phyloP scores from a whole-genome alignment of 306 rosid genomes.

The Glycyrrhiza uralensis region DNA sequence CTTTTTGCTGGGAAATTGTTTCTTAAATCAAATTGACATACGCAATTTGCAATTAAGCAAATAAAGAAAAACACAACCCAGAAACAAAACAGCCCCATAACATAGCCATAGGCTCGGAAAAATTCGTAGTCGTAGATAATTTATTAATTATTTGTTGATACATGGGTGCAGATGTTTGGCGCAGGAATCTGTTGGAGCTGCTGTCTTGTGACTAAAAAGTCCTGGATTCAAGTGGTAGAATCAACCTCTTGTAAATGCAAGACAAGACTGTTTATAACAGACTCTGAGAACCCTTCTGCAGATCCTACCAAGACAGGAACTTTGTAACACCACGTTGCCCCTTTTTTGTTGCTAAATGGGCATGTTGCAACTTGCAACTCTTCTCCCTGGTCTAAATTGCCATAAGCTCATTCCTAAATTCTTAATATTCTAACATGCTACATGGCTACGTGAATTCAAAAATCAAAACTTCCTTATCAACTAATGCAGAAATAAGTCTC shows the following conservation, averaged over 20 bases:
- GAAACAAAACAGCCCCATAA: background rate
- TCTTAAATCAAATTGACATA: background rate
- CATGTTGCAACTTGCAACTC: background rate
- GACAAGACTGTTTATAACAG: background rate
- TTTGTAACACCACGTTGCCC: background rate
- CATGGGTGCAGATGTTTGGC: background rate
- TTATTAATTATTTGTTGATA: background rate
- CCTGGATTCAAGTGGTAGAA: background rate
- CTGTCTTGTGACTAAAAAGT: background rate
- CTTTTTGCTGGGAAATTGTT: background rate
- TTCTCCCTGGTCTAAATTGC: background rate
- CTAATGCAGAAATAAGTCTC: slow-evolving; percentile 3
- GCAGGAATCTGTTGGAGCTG: background rate
- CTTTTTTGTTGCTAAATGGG: background rate
- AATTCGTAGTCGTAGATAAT: background rate
- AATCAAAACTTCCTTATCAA: background rate
- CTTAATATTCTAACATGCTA: background rate
- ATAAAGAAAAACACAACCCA: background rate
- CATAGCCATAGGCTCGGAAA: background rate
- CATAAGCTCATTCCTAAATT: slow-evolving; percentile 11
- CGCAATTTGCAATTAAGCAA: background rate
- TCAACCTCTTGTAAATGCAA: background rate
- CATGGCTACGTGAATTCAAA: background rate
- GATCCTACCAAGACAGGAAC: background rate
- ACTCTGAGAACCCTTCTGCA: background rate